Percentiles rank a stretch among this genome's conserved stretches.
phyloP scores from a whole-genome alignment of 2,329 filamentous ascomycete species.

The Penicillium hordei region DNA sequence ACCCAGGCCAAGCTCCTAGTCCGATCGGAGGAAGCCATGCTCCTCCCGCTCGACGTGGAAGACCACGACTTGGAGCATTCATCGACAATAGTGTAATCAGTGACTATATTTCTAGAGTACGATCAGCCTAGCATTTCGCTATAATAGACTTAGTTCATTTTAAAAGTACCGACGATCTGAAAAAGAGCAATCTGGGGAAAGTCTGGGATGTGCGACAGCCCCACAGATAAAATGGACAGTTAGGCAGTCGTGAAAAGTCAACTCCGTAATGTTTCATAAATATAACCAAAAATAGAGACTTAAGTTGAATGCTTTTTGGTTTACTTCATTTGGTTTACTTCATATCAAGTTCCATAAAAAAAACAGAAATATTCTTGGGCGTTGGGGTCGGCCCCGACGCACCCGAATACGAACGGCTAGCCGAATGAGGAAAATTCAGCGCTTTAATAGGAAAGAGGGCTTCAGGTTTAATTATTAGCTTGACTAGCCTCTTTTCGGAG shows the following conservation, averaged over 20 bases:
- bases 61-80: neutral
- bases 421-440: neutral
- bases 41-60: neutral
- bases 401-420: neutral
- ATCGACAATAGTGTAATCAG: neutral
- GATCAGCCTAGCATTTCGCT: neutral
- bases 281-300: neutral
- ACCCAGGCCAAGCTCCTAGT: neutral
- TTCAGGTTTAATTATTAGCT: neutral
- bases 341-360: too few species aligned
- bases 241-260: neutral
- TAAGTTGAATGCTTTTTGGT: too few species aligned
- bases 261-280: neutral
- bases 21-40: neutral
- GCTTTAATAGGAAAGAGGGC: neutral
- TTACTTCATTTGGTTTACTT: neutral
- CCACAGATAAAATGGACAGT: neutral
- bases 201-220: neutral
- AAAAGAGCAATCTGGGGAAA: too few species aligned
- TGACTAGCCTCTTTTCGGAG: neutral
- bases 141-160: neutral
- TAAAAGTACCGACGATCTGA: too few species aligned
- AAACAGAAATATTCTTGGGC: too few species aligned
- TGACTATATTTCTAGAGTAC: neutral
- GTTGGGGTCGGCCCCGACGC: neutral